Percentiles rank a stretch among this genome's conserved stretches.
Conservation (phyloP, 2,329 filamentous ascomycete genomes). For the Arthrobotrys iridis region DNA sequence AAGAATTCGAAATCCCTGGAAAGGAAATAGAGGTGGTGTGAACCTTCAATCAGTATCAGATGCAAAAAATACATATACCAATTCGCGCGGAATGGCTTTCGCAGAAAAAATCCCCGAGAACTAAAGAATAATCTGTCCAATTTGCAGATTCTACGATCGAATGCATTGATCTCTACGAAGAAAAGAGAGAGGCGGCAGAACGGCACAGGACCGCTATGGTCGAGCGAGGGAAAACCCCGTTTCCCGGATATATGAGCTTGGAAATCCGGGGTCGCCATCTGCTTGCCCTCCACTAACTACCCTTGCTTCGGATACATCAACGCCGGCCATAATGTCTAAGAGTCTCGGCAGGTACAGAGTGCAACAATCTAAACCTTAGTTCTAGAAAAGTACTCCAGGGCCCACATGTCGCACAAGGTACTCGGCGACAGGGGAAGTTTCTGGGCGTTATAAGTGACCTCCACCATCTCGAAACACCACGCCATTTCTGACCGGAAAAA, state of each 20-base stretch:
- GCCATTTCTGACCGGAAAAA: background rate
- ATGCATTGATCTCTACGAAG: background rate
- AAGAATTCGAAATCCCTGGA: background rate
- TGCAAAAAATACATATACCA: background rate
- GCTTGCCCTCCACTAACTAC: background rate
- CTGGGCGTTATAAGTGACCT: too few species aligned
- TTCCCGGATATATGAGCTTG: conserved; percentile 2
- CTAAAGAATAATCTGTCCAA: conserved; percentile 1
- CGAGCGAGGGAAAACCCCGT: background rate
- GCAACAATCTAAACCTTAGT: background rate
- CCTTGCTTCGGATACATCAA: conserved; percentile 3
- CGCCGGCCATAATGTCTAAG: background rate
- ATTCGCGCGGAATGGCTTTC: background rate
- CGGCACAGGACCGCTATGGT: background rate
- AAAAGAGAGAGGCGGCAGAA: background rate
- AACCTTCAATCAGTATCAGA: background rate
- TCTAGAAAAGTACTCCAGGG: background rate
- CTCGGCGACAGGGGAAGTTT: background rate
- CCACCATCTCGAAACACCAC: conserved; percentile 23
- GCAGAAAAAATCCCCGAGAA: background rate
- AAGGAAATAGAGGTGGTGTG: background rate
- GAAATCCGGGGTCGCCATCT: conserved; percentile 2
- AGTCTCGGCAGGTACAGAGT: conserved; percentile 7
- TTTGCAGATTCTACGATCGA: background rate
- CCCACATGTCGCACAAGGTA: conserved; percentile 10